Percentiles rank a stretch among this genome's conserved stretches.
Evolutionary conservation across 2,329 filamentous ascomycete genomes (phyloP).

Genomic region (Ceratocystis smalleyi): DNA sequence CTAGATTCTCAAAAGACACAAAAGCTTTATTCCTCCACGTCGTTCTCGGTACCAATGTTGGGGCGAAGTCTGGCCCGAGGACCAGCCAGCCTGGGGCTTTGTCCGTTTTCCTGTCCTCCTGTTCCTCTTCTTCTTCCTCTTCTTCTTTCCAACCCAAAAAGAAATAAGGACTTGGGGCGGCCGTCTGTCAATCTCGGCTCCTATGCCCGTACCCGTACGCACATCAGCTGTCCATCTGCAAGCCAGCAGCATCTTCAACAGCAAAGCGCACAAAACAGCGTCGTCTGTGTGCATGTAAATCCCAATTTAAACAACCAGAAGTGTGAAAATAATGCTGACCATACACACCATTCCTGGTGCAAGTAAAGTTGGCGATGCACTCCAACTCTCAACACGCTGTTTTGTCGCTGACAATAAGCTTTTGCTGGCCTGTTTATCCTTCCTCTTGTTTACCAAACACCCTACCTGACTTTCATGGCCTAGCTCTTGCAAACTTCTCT

Average conservation of each 20-base stretch:
- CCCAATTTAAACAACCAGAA: neutral
- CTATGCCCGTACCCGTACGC: neutral
- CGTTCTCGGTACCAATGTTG: neutral
- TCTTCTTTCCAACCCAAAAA: neutral
- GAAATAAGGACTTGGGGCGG: neutral
- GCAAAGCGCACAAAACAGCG: neutral
- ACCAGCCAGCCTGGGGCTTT: neutral
- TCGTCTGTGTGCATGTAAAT: neutral
- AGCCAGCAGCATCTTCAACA: neutral
- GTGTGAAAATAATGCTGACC: too few relatives aligned
- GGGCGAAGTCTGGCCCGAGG: neutral
- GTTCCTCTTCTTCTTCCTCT: neutral
- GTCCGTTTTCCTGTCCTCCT: neutral
- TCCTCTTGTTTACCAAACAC: neutral
- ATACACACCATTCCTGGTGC: neutral
- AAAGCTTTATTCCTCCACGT: neutral
- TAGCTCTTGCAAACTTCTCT: neutral
- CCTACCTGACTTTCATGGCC: neutral
- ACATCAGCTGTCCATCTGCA: neutral
- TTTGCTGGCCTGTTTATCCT: neutral
- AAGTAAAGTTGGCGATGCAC: neutral
- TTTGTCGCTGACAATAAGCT: neutral
- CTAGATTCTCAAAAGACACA: neutral
- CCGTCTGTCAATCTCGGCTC: neutral
- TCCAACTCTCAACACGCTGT: too few relatives aligned